Base-by-base conservation (phyloP, 2,329 filamentous ascomycete genomes). In the Massarina eburnea region DNA sequence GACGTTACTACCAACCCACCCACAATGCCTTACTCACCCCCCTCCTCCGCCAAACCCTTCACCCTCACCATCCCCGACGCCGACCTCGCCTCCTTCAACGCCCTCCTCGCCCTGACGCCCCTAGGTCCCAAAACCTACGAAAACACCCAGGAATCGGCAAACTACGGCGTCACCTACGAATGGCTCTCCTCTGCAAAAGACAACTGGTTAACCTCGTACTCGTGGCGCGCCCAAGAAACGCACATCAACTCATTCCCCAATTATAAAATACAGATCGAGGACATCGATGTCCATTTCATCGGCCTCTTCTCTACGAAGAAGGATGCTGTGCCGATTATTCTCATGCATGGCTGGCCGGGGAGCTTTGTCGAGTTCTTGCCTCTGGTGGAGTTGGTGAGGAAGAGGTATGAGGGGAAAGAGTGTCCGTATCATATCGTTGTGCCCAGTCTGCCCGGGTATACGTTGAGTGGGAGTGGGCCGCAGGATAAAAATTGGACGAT, bases 361-460 rank as follows among this genome's bases (percentile, higher is more conserved):
- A 74, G 71, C 8, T 80, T 83, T 48, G 60, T 80, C 4, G 82
- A 85, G 52, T 84, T 84, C 55, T 59, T 84, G 6, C 74, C 74
- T 1, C 71, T 82, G 33, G 59, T 82, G 34, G 59, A 71, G 1
- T 36, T 77, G 9, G 61, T 84, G 4, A 63, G 59, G 30, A 55
- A 69, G 8, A 76, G 76, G 46, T 83, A 82, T 53, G 70, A 72
- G 0, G 68, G 78, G 0, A 66, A 75, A 2, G 69, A 71, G 2
- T 63, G 82, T 18, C 81, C 81, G 0, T 84, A 80, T 53, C 80
- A 84, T 52, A 59, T 84, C 30, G 71, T 84, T 24, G 76, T 81
- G 0, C 80, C 81, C 0, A 80, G 76, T 0, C 62, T 84, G 2
- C 79, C 81, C 0, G 82, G 80, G 4, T 84, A 80, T 52, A 72